phyloP scores from a whole-genome alignment of 164 flowering plant genomes.

The Chimonanthus praecox region DNA sequence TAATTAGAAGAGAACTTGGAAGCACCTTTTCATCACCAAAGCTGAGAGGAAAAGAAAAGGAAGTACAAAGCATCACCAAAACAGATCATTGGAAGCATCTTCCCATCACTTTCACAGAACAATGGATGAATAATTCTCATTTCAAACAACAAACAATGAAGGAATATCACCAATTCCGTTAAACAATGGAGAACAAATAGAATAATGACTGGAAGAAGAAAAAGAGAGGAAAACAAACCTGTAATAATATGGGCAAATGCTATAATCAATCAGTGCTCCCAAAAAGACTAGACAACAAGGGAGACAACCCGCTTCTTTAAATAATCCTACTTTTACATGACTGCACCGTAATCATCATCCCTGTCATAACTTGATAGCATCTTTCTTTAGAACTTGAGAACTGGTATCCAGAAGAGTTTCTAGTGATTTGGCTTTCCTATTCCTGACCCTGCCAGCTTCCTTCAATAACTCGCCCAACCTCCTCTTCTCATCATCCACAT shows the following conservation, averaged over 20 bases:
- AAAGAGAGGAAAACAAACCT: background rate
- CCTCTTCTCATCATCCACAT: constrained; percentile 75
- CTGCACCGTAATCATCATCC: constrained; percentile 5
- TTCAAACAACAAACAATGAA: background rate
- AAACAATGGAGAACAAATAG: background rate
- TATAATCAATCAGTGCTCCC: constrained; percentile 8
- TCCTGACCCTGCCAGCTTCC: constrained; percentile 70
- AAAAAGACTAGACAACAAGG: constrained; percentile 1
- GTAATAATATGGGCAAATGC: background rate
- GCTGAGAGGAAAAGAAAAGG: too few species aligned
- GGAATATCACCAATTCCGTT: constrained; percentile 1
- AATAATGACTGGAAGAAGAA: background rate
- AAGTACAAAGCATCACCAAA: too few species aligned
- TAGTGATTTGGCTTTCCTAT: constrained; percentile 60
- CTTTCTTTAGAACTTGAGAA: constrained; percentile 22
- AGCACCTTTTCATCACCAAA: too few species aligned
- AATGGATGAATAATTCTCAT: background rate
- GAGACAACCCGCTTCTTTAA: constrained; percentile 11
- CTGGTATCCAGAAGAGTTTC: constrained; percentile 62
- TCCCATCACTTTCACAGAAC: background rate
- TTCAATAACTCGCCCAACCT: constrained; percentile 67
- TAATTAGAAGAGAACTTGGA: too few species aligned
- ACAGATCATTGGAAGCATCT: background rate
- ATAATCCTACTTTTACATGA: constrained; percentile 13
- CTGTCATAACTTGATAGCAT: constrained; percentile 24